Conservation (phyloP, 208 protist genomes). For the Leishmania tarentolae region DNA sequence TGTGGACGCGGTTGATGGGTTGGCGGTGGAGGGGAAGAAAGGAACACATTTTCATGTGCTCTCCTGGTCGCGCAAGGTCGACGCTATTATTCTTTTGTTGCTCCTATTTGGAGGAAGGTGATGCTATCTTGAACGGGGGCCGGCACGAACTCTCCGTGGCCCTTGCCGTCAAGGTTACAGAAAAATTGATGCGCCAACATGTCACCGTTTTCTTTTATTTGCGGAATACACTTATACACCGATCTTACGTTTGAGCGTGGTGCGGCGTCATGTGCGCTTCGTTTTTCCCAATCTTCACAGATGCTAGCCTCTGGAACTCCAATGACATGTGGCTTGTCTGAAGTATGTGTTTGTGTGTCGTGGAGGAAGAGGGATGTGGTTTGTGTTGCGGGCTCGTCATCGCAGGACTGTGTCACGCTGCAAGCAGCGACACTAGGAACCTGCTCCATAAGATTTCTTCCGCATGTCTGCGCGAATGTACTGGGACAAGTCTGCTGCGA, state of each 20-base stretch:
- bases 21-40: background rate
- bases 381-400: background rate
- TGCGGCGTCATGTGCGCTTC: background rate
- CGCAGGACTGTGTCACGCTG: background rate
- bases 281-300: background rate
- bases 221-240: background rate
- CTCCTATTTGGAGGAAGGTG: background rate
- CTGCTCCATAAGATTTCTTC: background rate
- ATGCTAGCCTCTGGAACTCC: background rate
- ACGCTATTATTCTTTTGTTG: no score
- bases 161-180: background rate
- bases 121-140: background rate
- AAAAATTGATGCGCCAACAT: background rate
- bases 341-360: background rate
- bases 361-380: background rate
- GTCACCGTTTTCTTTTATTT: background rate
- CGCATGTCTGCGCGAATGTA: background rate
- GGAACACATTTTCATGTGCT: background rate
- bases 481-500: background rate
- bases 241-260: no score
- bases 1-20: background rate
- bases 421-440: background rate
- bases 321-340: background rate
- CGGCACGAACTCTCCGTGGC: background rate
- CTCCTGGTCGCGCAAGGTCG: background rate